These are phyloP conservation scores for Coleophoma crateriformis DNA, from an alignment of 2,329 filamentous ascomycete species.

Conservation along the genomic window DNA sequence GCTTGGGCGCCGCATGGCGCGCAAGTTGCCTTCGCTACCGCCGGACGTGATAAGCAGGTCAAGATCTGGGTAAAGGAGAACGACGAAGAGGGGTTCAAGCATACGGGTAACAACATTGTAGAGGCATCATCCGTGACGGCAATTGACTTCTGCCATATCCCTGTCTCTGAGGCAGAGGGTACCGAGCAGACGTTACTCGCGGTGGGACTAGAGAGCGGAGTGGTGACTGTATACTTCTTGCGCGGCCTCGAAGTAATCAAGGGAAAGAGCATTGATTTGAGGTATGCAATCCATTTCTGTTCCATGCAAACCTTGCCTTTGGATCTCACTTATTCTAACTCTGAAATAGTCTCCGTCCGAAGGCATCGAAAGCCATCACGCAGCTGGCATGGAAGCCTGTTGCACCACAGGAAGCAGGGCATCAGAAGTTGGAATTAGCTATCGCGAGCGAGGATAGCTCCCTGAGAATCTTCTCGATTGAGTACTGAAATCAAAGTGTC, in stretches of 20 bases:
- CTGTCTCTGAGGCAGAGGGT: slow-evolving; percentile 13
- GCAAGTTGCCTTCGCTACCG: slow-evolving; percentile 67
- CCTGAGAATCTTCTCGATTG: slow-evolving; percentile 46
- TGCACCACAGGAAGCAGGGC: slow-evolving; percentile 4
- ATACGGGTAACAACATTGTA: slow-evolving; percentile 37
- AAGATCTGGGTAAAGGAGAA: slow-evolving; percentile 55
- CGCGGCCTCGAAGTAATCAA: slow-evolving; percentile 12
- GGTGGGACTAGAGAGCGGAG: slow-evolving; percentile 47
- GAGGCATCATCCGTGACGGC: slow-evolving; percentile 62
- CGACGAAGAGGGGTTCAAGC: slow-evolving; percentile 29
- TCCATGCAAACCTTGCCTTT: no score
- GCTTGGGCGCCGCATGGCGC: slow-evolving; percentile 61
- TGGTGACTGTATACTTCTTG: slow-evolving; percentile 19
- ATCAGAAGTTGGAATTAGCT: slow-evolving; percentile 16
- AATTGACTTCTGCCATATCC: slow-evolving; percentile 54
- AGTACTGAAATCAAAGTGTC: background rate
- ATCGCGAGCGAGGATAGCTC: slow-evolving; percentile 51
- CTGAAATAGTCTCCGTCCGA: slow-evolving; percentile 37
- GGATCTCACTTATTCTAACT: background rate
- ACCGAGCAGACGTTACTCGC: slow-evolving; percentile 38
- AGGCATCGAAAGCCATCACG: slow-evolving; percentile 27
- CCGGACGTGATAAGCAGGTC: slow-evolving; percentile 81
- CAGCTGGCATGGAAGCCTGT: slow-evolving; percentile 65
- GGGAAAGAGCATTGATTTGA: slow-evolving; percentile 9
- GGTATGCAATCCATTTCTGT: slow-evolving; percentile 10